Conservation (phyloP, 192 early-diverging fungal species). For the Kickxella alabastrina region DNA sequence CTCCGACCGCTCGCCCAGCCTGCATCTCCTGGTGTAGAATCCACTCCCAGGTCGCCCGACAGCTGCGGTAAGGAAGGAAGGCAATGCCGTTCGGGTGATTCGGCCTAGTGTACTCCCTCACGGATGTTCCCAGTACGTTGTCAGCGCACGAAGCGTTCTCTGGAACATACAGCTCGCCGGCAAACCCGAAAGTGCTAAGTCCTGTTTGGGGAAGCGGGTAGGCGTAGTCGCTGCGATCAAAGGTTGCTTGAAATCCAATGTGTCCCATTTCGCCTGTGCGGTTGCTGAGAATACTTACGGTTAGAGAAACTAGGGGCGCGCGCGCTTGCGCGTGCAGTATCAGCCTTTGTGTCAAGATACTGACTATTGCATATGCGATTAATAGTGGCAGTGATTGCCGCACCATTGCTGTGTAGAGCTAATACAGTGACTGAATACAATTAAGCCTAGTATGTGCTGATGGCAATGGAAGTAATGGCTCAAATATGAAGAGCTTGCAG, state of each 20-base stretch:
- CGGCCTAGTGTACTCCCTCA: constrained; percentile 3
- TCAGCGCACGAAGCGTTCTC: constrained; percentile 21
- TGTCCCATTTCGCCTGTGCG: background rate
- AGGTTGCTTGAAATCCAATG: constrained; percentile 27
- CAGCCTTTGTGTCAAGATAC: background rate
- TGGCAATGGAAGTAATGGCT: too few species aligned
- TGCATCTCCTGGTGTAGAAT: constrained; percentile 23
- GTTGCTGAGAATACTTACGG: constrained; percentile 30
- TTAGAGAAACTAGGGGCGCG: constrained; percentile 35
- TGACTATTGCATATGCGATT: background rate
- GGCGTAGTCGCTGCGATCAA: constrained; percentile 44
- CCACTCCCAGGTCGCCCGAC: constrained; percentile 27
- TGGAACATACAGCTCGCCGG: constrained; percentile 43
- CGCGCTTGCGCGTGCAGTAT: constrained; percentile 1
- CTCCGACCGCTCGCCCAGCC: constrained; percentile 19
- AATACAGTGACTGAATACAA: too few species aligned
- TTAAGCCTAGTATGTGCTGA: too few species aligned
- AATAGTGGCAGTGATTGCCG: too few species aligned
- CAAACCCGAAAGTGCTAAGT: constrained; percentile 23
- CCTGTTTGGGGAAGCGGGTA: constrained; percentile 39
- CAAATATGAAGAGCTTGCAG: too few species aligned
- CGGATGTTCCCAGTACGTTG: constrained; percentile 5
- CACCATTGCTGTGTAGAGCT: too few species aligned
- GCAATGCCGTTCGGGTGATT: constrained; percentile 25
- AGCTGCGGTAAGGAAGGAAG: constrained; percentile 36